Base-by-base conservation (phyloP, 2,329 filamentous ascomycete species). In the Verticillium dahliae region DNA sequence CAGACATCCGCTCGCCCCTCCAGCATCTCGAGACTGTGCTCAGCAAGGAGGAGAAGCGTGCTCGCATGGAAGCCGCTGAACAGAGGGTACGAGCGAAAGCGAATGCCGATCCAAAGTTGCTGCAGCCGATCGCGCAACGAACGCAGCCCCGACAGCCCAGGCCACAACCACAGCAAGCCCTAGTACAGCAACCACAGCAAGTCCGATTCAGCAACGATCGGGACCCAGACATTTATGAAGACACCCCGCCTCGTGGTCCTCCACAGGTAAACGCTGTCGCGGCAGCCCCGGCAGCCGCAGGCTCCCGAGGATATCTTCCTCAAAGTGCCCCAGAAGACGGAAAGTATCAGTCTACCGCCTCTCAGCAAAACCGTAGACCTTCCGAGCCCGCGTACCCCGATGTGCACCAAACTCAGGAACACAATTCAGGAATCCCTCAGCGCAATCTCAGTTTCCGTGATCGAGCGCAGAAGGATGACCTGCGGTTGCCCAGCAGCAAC, bases 31-130 rank as follows among this genome's bases (percentile, higher is more conserved):
- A 99, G 79, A 86, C 91, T 70, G 95, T 91, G 69, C 83, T 98
- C 70, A 97, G 90, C 73, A 98, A 97, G 74, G 93, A 97, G 76
- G 93, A 97, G 75, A 96, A 96, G 74, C 85, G 94, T 66, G 92
- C 92, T 9, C 85, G 91, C 56, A 86, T 94, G 4, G 85, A 92
- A 71, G 90, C 94, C 69, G 92, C 92, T 6, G 94, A 97, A 73
- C 82, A 87, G 67, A 84, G 85, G 54, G 84, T 88, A 18, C 85
- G 87, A 67, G 88, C 94, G 69, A 81, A 80, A 67, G 80, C 78
- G 13, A 81, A 81, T 41, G 73, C 76, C 31, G 61, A 65, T 60
- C 62, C 65, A 4, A 57, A 66, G 65, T 66, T 65, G 18, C 59
- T 65, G 22, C 62, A 64, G 35, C 58, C 58, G 2, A 56, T 34